These are phyloP conservation scores for Phytopythium vexans DNA, from an alignment of 352 stramenopile genomes.

Conservation along the genomic window DNA sequence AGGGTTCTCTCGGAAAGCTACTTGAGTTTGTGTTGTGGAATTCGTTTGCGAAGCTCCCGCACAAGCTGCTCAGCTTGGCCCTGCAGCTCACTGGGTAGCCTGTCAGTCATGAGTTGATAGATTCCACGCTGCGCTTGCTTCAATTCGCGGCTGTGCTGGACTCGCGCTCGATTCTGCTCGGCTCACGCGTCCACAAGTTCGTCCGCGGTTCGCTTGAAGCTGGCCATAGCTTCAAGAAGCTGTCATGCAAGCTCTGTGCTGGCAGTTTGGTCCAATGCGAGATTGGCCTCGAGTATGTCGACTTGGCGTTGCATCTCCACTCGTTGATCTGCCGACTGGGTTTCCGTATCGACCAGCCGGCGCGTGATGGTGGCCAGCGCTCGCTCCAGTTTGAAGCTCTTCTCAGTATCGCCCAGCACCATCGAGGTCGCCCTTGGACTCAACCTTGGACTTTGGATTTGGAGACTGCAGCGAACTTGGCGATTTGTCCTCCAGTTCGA, in stretches of 20 bases:
- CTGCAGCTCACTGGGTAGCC: too few relatives aligned
- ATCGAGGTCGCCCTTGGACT: constrained; percentile 1
- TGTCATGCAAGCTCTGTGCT: constrained; percentile 44
- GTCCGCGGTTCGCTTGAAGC: constrained; percentile 39
- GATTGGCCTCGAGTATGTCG: constrained; percentile 40
- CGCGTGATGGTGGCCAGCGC: constrained; percentile 41
- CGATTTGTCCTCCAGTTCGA: neutral
- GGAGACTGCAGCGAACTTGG: neutral
- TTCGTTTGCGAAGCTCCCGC: too few relatives aligned
- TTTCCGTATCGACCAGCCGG: constrained; percentile 25
- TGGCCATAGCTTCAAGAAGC: constrained; percentile 38
- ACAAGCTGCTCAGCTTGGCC: too few relatives aligned
- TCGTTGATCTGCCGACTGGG: constrained; percentile 24
- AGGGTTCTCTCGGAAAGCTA: too few relatives aligned
- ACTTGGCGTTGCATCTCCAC: constrained; percentile 25
- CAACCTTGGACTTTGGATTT: neutral
- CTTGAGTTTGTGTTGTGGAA: too few relatives aligned
- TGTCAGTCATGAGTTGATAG: constrained; percentile 27
- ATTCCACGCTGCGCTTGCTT: constrained; percentile 46
- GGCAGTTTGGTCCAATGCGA: constrained; percentile 47
- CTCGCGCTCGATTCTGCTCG: constrained; percentile 38
- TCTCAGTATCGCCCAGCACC: constrained; percentile 28
- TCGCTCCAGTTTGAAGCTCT: constrained; percentile 51
- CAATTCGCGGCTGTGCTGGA: too few relatives aligned
- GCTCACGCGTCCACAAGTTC: constrained; percentile 49